Percentiles rank a stretch among this genome's conserved stretches.
Evolutionary conservation across 2,329 filamentous ascomycete genomes (phyloP).

Genomic region (Stagonosporopsis tanaceti): DNA sequence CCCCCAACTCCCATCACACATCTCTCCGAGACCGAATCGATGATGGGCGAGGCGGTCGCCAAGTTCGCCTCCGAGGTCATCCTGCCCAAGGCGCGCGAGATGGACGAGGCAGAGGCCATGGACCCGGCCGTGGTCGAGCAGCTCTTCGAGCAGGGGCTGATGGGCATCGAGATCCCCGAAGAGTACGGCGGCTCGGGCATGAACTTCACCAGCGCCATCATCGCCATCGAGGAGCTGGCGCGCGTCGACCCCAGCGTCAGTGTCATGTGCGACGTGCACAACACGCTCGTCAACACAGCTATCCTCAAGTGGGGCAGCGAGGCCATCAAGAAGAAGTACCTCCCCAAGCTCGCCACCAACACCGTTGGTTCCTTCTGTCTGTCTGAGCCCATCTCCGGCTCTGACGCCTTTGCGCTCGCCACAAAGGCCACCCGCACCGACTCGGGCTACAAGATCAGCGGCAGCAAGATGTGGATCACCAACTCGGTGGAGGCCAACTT

Average conservation of each 20-base stretch:
- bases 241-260: slow-evolving; percentile 93
- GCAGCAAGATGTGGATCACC: slow-evolving; percentile 99
- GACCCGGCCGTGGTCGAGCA: slow-evolving; percentile 87
- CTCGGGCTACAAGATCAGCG: slow-evolving; percentile 84
- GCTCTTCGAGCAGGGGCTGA: slow-evolving; percentile 95
- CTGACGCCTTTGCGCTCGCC: slow-evolving; percentile 92
- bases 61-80: slow-evolving; percentile 92
- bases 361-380: slow-evolving; percentile 92
- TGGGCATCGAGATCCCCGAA: slow-evolving; percentile 97
- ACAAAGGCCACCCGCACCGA: slow-evolving; percentile 87
- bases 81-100: slow-evolving; percentile 89
- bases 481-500: slow-evolving; percentile 93
- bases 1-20: slow-evolving; percentile 92
- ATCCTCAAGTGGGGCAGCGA: slow-evolving; percentile 84
- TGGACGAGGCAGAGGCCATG: slow-evolving; percentile 98
- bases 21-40: slow-evolving; percentile 84
- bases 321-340: slow-evolving; percentile 81
- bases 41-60: slow-evolving; percentile 88
- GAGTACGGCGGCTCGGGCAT: slow-evolving; percentile 96
- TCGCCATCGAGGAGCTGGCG: slow-evolving; percentile 96
- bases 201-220: slow-evolving; percentile 97
- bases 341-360: slow-evolving; percentile 88
- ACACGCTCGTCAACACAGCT: slow-evolving; percentile 95
- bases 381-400: slow-evolving; percentile 90
- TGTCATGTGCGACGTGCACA: slow-evolving; percentile 96